Percentiles rank a stretch among this genome's conserved stretches.
Conservation (phyloP, 306 rosid species). For the Mimosa bimucronata region DNA sequence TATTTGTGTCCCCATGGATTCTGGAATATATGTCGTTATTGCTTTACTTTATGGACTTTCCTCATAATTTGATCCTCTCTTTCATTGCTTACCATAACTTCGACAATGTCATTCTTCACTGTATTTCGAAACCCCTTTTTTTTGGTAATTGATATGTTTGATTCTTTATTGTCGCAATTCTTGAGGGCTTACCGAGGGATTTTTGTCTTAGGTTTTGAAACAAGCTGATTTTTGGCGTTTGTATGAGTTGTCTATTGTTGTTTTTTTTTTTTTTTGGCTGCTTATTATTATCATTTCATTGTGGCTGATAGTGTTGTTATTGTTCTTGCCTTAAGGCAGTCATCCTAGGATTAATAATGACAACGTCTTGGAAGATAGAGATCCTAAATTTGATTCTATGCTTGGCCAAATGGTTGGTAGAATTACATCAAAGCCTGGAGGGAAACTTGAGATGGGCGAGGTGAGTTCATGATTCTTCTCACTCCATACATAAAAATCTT, state of each 20-base stretch:
- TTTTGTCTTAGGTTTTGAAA: not conserved
- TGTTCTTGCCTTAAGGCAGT: conserved; percentile 55
- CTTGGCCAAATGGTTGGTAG: conserved; percentile 90
- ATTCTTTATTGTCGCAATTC: not conserved
- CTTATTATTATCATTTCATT: not conserved
- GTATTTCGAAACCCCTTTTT: conserved; percentile 2
- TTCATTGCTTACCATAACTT: conserved; percentile 4
- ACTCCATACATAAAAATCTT: not conserved
- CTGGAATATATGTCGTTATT: conserved; percentile 2
- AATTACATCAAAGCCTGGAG: conserved; percentile 82
- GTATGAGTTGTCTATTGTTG: conserved; percentile 19
- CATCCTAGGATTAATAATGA: conserved; percentile 47
- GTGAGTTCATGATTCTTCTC: conserved; percentile 52
- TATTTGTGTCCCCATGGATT: conserved; percentile 19
- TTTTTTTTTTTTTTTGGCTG: not conserved
- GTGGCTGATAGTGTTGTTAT: not conserved
- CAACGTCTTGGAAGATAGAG: conserved; percentile 75
- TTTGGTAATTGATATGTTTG: conserved; percentile 27
- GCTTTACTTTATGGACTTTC: not conserved
- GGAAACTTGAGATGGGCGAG: conserved; percentile 94
- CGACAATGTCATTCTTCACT: not conserved
- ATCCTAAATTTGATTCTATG: conserved; percentile 81
- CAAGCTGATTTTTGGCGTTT: conserved; percentile 18
- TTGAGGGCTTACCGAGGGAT: conserved; percentile 7
- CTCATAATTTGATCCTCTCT: conserved; percentile 2